Evolutionary conservation across 2,329 filamentous ascomycete species (phyloP).

Genomic region (Calonectria pseudoturangicola): DNA sequence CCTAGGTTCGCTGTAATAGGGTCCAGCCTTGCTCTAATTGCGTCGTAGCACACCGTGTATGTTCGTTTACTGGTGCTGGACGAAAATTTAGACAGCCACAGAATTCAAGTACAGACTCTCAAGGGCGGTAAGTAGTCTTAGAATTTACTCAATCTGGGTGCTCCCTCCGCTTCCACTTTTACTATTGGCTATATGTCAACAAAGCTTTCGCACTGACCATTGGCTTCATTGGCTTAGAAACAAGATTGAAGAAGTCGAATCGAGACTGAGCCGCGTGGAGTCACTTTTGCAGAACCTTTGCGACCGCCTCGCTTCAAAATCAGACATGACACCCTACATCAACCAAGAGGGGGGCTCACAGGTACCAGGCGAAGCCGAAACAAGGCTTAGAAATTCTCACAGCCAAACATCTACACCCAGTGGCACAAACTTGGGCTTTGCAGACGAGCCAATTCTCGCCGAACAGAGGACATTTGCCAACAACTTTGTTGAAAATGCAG

Average conservation of each 20-base stretch:
- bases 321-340: background rate
- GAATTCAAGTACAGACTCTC: constrained; percentile 75
- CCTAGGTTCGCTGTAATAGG: constrained; percentile 75
- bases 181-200: too few species aligned
- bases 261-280: background rate
- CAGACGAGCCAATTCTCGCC: constrained; percentile 67
- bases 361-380: constrained; percentile 11
- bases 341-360: background rate
- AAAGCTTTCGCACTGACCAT: background rate
- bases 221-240: background rate
- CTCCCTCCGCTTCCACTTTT: too few species aligned
- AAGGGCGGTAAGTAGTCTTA: constrained; percentile 71
- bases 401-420: constrained; percentile 51
- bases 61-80: constrained; percentile 72
- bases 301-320: background rate
- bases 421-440: constrained; percentile 62
- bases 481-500: constrained; percentile 72
- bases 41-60: constrained; percentile 70
- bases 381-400: constrained; percentile 36
- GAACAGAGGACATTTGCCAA: constrained; percentile 72
- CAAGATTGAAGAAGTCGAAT: background rate
- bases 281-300: background rate
- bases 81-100: constrained; percentile 73
- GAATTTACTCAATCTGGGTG: too few species aligned
- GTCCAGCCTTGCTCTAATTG: constrained; percentile 76